Evolutionary conservation across 2,329 filamentous ascomycete species (phyloP).

Genomic region (Fusarium chuoi): DNA sequence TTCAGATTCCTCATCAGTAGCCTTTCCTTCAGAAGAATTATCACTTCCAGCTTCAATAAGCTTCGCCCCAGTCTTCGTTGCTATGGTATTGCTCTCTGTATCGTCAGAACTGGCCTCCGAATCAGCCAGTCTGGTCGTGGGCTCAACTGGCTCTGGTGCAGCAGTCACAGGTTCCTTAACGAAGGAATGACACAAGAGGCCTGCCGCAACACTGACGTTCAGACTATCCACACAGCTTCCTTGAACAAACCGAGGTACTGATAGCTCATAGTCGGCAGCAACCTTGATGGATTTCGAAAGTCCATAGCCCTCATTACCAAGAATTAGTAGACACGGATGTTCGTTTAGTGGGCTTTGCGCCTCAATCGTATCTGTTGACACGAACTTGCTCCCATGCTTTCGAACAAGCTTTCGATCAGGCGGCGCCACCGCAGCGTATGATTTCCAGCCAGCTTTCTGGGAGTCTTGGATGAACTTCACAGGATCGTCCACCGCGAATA

Average conservation of each 20-base stretch:
- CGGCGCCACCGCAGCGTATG: conserved; percentile 78
- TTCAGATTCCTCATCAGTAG: not conserved
- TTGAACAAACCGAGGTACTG: conserved; percentile 68
- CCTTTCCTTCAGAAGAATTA: not conserved
- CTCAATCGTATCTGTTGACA: conserved; percentile 63
- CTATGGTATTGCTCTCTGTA: not conserved
- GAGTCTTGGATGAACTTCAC: conserved; percentile 76
- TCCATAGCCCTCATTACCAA: conserved; percentile 85
- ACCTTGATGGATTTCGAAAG: conserved; percentile 72
- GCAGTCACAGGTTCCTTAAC: conserved; percentile 53
- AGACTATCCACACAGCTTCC: conserved; percentile 81
- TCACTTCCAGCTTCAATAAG: not conserved
- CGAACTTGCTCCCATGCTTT: conserved; percentile 54
- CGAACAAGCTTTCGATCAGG: conserved; percentile 49
- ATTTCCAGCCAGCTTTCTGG: conserved; percentile 78
- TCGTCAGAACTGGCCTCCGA: not conserved
- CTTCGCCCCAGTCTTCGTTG: not conserved
- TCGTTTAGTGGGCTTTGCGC: conserved; percentile 62
- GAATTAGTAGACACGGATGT: conserved; percentile 79
- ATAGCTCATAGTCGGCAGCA: conserved; percentile 72
- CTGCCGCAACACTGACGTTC: conserved; percentile 91
- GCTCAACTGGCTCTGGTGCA: conserved; percentile 9
- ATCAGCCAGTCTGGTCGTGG: not conserved
- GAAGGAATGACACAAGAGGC: conserved; percentile 78
- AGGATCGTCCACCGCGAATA: conserved; percentile 77